These are phyloP conservation scores for Acanthamoeba triangularis DNA, from an alignment of 208 protist species.

Conservation along the genomic window DNA sequence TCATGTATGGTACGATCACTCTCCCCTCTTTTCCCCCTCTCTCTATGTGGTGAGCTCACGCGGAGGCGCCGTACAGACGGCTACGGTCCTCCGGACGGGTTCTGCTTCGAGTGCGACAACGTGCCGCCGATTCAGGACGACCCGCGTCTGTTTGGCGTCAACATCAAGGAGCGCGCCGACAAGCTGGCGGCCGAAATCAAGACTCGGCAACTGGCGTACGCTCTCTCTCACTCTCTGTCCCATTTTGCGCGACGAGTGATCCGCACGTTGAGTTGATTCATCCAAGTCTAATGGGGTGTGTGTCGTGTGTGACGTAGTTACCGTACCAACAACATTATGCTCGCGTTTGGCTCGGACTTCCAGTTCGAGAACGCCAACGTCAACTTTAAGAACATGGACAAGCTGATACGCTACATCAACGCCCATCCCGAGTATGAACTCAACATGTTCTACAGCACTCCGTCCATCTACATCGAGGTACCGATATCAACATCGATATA, in stretches of 20 bases:
- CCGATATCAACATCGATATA: not conserved
- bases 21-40: not conserved
- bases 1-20: slow-evolving; percentile 77
- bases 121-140: slow-evolving; percentile 53
- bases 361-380: slow-evolving; percentile 70
- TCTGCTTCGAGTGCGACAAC: slow-evolving; percentile 71
- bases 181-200: slow-evolving; percentile 24
- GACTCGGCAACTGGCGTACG: not conserved
- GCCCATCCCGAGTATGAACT: slow-evolving; percentile 47
- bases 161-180: slow-evolving; percentile 50
- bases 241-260: not conserved
- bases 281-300: not conserved
- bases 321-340: slow-evolving; percentile 58
- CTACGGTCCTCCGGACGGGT: slow-evolving; percentile 28
- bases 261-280: too few relatives aligned
- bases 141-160: slow-evolving; percentile 37
- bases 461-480: slow-evolving; percentile 79
- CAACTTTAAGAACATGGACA: slow-evolving; percentile 82
- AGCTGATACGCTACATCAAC: slow-evolving; percentile 77
- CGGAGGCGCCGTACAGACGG: not conserved
- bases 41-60: not conserved
- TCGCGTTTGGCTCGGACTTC: slow-evolving; percentile 61
- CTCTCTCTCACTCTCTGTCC: not conserved
- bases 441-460: slow-evolving; percentile 77
- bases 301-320: too few relatives aligned